These are phyloP conservation scores for Agrocybe praecox DNA, from an alignment of 768 basidiomycete genomes.

Conservation along the genomic window DNA sequence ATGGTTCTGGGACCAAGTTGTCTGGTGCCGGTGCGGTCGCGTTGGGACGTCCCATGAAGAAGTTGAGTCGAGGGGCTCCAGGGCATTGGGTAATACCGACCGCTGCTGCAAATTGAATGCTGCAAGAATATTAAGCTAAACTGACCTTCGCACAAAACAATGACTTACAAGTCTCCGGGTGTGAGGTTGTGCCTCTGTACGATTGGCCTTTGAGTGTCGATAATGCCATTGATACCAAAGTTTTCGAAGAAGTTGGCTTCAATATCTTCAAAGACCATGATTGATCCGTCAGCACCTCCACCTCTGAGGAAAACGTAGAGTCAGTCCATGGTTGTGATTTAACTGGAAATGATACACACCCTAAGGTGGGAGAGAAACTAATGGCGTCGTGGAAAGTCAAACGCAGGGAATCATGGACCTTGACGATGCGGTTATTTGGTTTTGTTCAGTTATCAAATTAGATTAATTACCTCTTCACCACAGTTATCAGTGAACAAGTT, in stretches of 20 bases:
- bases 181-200: too few relatives aligned
- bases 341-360: too few relatives aligned
- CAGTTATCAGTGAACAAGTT: too few relatives aligned
- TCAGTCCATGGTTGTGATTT: too few relatives aligned
- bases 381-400: too few relatives aligned
- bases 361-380: too few relatives aligned
- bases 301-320: neutral
- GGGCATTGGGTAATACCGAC: constrained; percentile 42
- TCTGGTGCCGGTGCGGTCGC: constrained; percentile 31
- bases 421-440: too few relatives aligned
- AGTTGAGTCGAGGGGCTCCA: constrained; percentile 41
- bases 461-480: too few relatives aligned
- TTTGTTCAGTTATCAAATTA: too few relatives aligned
- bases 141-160: too few relatives aligned
- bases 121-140: neutral
- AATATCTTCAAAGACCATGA: neutral
- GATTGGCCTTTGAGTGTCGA: too few relatives aligned
- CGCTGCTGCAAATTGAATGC: constrained; percentile 36
- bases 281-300: constrained; percentile 6
- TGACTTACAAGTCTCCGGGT: neutral
- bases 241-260: constrained; percentile 2
- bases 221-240: neutral
- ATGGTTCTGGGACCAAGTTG: constrained; percentile 10
- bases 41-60: constrained; percentile 39
- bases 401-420: too few relatives aligned